phyloP scores from a whole-genome alignment of 2,329 filamentous ascomycete species.

The Cryphonectria parasitica region DNA sequence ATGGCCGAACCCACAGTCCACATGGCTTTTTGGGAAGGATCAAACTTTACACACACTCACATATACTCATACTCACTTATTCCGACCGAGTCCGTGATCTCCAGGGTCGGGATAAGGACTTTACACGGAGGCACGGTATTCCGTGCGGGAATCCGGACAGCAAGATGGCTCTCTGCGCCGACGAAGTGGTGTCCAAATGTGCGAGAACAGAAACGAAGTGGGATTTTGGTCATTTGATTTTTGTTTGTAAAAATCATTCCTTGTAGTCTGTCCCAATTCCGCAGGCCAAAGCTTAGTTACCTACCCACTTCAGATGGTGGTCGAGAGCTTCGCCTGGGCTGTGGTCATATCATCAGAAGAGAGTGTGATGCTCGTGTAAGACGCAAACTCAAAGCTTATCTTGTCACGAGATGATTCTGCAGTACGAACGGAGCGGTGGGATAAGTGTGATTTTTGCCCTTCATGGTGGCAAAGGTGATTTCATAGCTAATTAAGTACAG shows the following conservation, averaged over 20 bases:
- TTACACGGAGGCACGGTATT: not conserved
- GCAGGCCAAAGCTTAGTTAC: too few species aligned
- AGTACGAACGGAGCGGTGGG: not conserved
- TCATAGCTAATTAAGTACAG: conserved; percentile 12
- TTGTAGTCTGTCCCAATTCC: too few species aligned
- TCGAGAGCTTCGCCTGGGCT: too few species aligned
- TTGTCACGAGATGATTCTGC: not conserved
- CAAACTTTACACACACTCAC: too few species aligned
- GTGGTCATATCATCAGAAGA: too few species aligned
- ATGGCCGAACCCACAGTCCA: conserved; percentile 5
- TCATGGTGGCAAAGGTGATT: not conserved
- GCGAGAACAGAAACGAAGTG: not conserved
- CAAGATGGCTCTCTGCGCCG: not conserved
- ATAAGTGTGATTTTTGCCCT: not conserved
- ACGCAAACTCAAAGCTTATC: too few species aligned
- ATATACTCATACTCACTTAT: not conserved
- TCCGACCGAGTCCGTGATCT: not conserved
- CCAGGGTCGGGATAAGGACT: not conserved
- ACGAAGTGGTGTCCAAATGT: not conserved
- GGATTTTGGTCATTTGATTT: too few species aligned
- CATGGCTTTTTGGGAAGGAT: not conserved
- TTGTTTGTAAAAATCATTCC: too few species aligned
- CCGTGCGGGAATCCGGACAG: not conserved
- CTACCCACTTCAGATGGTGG: too few species aligned
- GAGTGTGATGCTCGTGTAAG: too few species aligned